phyloP scores from a whole-genome alignment of 106 monocot genomes.

The Platanthera guangdongensis region DNA sequence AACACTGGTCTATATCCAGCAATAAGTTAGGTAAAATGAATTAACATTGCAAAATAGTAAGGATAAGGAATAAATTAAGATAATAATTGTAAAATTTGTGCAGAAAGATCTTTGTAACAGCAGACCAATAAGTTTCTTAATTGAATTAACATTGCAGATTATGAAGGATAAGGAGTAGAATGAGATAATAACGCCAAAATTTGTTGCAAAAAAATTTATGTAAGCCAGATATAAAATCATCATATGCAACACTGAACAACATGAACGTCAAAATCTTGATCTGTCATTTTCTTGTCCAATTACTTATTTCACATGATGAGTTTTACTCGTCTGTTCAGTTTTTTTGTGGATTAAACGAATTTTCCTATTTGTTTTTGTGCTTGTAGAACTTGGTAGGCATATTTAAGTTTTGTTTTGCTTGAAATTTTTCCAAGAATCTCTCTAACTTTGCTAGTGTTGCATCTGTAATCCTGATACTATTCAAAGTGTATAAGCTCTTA shows the following conservation, averaged over 20 bases:
- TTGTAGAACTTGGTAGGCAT: neutral
- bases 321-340: neutral
- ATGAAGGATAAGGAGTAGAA: neutral
- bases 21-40: neutral
- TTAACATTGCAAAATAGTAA: neutral
- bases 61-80: neutral
- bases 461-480: neutral
- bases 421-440: neutral
- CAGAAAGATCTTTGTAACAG: neutral
- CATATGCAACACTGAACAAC: neutral
- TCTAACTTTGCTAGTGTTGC: neutral
- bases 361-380: neutral
- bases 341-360: neutral
- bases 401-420: neutral
- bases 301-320: neutral
- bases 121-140: neutral
- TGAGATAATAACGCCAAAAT: neutral
- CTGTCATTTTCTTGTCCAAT: too few species aligned
- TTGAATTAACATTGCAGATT: neutral
- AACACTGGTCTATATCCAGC: too few species aligned
- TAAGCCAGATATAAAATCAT: neutral
- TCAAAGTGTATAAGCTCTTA: neutral
- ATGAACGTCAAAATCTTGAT: neutral
- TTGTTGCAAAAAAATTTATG: neutral
- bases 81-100: neutral